These are phyloP conservation scores for Allomyces javanicus DNA, from an alignment of 192 early-diverging fungal species.

Conservation along the genomic window DNA sequence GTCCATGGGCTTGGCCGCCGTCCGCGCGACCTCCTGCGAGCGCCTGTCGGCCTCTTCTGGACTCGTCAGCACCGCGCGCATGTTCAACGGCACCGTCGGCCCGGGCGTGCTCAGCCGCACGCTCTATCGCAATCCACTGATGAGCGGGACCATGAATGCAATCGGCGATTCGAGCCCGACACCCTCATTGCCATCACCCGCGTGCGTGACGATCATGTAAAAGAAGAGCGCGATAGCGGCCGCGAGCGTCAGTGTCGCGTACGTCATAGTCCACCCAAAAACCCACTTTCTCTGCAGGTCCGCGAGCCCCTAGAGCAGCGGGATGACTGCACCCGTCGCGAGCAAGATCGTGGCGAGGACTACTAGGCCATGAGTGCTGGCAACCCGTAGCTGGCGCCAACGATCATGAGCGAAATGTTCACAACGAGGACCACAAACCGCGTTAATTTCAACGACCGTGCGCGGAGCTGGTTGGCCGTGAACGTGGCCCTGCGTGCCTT, in stretches of 20 bases:
- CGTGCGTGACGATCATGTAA: background rate
- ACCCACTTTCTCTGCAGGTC: background rate
- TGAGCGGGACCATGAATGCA: background rate
- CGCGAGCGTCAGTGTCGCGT: background rate
- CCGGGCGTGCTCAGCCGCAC: background rate
- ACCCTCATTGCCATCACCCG: background rate
- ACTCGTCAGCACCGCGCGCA: background rate
- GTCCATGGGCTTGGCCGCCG: no score
- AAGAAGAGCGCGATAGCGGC: background rate
- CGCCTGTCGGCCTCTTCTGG: background rate
- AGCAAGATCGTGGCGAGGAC: background rate
- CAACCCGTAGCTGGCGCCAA: background rate
- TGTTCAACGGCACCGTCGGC: background rate
- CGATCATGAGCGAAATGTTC: background rate
- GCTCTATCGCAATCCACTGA: background rate
- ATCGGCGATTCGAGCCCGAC: background rate
- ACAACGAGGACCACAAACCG: background rate
- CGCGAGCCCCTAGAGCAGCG: background rate
- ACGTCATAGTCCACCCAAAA: background rate
- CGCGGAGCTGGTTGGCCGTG: background rate
- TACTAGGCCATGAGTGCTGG: background rate
- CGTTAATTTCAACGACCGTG: background rate
- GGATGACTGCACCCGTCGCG: background rate
- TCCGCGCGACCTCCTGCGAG: background rate
- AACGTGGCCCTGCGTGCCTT: slow-evolving; percentile 17